These are phyloP conservation scores for Sindora glabra DNA, from an alignment of 306 rosid genomes.

Conservation along the genomic window DNA sequence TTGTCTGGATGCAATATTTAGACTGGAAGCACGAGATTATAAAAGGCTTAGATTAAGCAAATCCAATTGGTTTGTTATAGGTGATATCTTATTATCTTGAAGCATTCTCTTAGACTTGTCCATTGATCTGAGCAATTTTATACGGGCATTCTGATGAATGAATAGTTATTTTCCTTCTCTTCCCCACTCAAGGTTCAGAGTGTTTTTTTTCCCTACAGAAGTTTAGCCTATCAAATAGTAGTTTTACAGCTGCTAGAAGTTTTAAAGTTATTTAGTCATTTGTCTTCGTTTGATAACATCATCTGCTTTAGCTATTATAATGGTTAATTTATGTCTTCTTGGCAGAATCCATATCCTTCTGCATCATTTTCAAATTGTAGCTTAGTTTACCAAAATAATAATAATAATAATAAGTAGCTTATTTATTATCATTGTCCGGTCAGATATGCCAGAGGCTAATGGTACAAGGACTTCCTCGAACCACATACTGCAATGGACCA, in stretches of 20 bases:
- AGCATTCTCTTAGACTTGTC: no score
- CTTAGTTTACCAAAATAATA: no score
- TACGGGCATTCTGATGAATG: neutral
- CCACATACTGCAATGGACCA: conserved; percentile 48
- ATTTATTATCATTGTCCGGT: neutral
- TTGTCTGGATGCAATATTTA: neutral
- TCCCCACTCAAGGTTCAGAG: neutral
- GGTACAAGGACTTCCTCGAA: conserved; percentile 90
- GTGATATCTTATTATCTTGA: no score
- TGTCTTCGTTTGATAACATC: neutral
- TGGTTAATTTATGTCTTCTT: neutral
- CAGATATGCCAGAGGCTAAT: conserved; percentile 82
- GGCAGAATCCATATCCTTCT: neutral
- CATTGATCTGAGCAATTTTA: neutral
- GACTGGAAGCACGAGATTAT: neutral
- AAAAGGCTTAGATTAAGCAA: neutral
- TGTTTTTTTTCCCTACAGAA: neutral
- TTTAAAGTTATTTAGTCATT: neutral
- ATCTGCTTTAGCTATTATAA: neutral
- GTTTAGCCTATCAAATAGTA: neutral
- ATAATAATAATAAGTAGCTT: neutral
- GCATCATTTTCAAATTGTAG: no score
- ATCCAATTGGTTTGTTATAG: no score
- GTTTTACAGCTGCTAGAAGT: neutral
- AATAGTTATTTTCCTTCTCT: neutral